Conservation (phyloP, 176 grass and related monocot species). For the Triticum timopheevii region DNA sequence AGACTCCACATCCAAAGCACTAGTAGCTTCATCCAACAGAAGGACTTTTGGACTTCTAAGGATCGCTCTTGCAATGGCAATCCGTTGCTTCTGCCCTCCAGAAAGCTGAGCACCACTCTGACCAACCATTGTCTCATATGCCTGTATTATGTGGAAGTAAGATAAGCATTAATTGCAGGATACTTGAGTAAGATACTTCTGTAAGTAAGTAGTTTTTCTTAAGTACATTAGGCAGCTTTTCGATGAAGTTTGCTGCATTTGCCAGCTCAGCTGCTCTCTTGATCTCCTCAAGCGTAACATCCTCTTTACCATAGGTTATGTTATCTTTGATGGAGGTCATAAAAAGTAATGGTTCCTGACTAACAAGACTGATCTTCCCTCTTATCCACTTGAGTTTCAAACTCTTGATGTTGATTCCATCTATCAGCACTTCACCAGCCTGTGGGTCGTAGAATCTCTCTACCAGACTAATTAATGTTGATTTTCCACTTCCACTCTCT, state of each 20-base stretch:
- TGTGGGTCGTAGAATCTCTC: conserved; percentile 87
- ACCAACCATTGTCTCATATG: conserved; percentile 66
- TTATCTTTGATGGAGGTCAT: conserved; percentile 76
- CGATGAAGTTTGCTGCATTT: conserved; percentile 73
- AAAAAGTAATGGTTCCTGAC: conserved; percentile 81
- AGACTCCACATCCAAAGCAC: conserved; percentile 69
- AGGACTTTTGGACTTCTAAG: conserved; percentile 58
- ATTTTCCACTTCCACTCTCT: conserved; percentile 86
- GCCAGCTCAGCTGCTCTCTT: conserved; percentile 72
- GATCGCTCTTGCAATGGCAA: conserved; percentile 71
- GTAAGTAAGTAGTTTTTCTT: conserved; percentile 24
- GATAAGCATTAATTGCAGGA: neutral
- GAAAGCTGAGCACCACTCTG: conserved; percentile 62
- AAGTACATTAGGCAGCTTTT: conserved; percentile 66
- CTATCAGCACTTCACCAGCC: conserved; percentile 63
- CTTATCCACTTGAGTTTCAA: conserved; percentile 69
- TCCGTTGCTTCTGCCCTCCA: conserved; percentile 77
- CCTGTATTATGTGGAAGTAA: conserved; percentile 33
- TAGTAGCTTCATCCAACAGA: conserved; percentile 76
- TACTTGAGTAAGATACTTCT: neutral
- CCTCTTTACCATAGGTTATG: conserved; percentile 73
- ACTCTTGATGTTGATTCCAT: conserved; percentile 73
- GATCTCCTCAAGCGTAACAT: conserved; percentile 73
- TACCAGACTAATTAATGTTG: conserved; percentile 63
- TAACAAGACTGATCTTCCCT: conserved; percentile 71